phyloP scores from a whole-genome alignment of 208 protist species.

The Trypanosoma scelopori region DNA sequence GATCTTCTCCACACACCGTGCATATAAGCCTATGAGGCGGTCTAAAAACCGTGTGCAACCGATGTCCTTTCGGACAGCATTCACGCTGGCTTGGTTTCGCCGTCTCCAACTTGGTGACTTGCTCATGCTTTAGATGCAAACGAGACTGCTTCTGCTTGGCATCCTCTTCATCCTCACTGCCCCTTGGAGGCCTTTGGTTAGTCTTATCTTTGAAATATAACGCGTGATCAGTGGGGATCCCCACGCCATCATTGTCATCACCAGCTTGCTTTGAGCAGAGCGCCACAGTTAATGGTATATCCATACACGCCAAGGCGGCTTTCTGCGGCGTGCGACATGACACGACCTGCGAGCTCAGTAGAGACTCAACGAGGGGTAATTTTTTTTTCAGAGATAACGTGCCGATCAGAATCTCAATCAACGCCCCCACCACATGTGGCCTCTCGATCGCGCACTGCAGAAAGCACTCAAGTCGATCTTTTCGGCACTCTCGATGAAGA shows the following conservation, averaged over 20 bases:
- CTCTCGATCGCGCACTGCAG: conserved; percentile 29
- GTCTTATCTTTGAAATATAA: neutral
- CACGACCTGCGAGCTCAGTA: conserved; percentile 52
- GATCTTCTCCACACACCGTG: conserved; percentile 36
- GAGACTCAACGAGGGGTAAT: conserved; percentile 76
- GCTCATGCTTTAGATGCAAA: neutral
- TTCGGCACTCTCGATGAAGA: conserved; percentile 41
- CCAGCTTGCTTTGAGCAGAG: conserved; percentile 39
- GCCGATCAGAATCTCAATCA: conserved; percentile 47
- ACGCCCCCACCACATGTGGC: conserved; percentile 43
- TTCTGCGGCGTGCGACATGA: conserved; percentile 55
- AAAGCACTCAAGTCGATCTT: conserved; percentile 51
- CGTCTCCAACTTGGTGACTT: neutral
- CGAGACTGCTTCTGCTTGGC: neutral
- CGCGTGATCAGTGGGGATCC: neutral
- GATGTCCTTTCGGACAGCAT: conserved; percentile 64
- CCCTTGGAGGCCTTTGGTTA: neutral
- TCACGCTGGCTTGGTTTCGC: conserved; percentile 27
- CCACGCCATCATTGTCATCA: conserved; percentile 17
- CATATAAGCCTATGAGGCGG: conserved; percentile 28
- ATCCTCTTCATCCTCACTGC: neutral
- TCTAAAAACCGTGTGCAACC: conserved; percentile 26
- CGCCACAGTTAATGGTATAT: conserved; percentile 51
- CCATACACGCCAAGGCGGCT: conserved; percentile 40
- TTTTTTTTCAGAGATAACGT: conserved; percentile 49